Evolutionary conservation across 2,329 filamentous ascomycete species (phyloP), one percentile per base, ranked within the genome.

Genomic region (Paecilomyces sp.): DNA sequence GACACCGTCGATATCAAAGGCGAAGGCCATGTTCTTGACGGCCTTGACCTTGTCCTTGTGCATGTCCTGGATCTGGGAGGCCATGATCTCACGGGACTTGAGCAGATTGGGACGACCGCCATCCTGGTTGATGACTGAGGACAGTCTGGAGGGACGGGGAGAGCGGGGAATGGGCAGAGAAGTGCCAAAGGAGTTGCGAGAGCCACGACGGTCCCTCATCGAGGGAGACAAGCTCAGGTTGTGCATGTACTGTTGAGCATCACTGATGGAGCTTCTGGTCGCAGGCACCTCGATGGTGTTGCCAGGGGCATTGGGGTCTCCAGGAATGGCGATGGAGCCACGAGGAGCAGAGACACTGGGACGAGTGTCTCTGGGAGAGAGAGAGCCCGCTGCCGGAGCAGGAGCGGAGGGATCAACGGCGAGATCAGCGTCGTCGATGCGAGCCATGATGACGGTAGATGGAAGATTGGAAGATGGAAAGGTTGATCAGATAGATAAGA

Each of bases 21-120:
- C 89, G 65, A 92, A 92, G 6, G 87, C 87, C 87, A 91, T 90
- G 78, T 91, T 87, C 82, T 91, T 91, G 60, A 87, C 88, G 60
- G 83, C 82, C 31, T 77, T 76, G 15, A 89, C 88, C 77, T 88
- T 89, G 66, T 87, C 83, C 59, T 82, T 75, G 66, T 83, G 80
- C 64, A 90, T 79, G 63, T 87, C 84, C 76, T 91, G 88, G 22
- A 90, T 80, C 74, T 90, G 88, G 2, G 86, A 84, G 41, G 85
- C 86, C 62, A 91, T 78, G 62, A 91, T 85, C 56, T 89, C 86
- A 33, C 87, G 84, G 3, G 85, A 57, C 79, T 76, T 62, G 79
- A 84, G 82, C 85, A 84, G 63, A 81, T 83, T 64, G 82, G 83
- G 62, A 25, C 58, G 62, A 54, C 84, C 72, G 59, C 75, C 77